phyloP scores from a whole-genome alignment of 2,329 filamentous ascomycete genomes.

The Aspergillus novoparasiticus region DNA sequence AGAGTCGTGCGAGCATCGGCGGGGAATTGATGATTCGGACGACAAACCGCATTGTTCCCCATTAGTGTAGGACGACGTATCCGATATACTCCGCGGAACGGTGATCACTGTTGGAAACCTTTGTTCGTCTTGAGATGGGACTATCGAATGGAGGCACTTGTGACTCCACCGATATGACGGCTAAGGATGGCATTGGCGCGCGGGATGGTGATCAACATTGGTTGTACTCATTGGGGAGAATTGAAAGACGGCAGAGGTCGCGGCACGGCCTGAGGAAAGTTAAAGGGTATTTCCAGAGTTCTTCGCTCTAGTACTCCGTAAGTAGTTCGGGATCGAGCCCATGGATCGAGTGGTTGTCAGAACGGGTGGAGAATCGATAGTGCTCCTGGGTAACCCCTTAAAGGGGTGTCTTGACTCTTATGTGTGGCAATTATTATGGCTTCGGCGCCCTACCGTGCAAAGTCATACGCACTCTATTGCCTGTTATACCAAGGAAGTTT shows the following conservation, averaged over 20 bases:
- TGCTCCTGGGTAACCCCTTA: constrained; percentile 8
- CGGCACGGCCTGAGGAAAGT: constrained; percentile 1
- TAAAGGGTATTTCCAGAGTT: constrained; percentile 10
- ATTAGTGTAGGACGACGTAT: not conserved
- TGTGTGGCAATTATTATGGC: not conserved
- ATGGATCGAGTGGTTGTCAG: constrained; percentile 18
- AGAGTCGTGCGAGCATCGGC: not conserved
- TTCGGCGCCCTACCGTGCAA: not conserved
- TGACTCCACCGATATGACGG: not conserved
- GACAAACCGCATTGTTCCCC: not conserved
- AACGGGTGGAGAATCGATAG: constrained; percentile 14
- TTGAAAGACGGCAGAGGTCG: constrained; percentile 1
- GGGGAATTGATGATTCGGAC: not conserved
- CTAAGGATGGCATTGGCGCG: not conserved
- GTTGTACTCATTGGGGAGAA: not conserved
- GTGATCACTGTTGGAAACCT: not conserved
- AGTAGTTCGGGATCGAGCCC: constrained; percentile 12
- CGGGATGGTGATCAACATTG: not conserved
- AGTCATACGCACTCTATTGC: not conserved
- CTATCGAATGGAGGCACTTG: not conserved
- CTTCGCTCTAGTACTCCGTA: constrained; percentile 1
- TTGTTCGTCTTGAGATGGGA: not conserved
- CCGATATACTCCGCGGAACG: not conserved
- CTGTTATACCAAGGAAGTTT: not conserved
- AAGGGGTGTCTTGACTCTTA: not conserved